Percentiles rank a stretch among this genome's conserved stretches.
Conservation (phyloP, 176 grass and related monocot genomes). For the Paspalum notatum region DNA sequence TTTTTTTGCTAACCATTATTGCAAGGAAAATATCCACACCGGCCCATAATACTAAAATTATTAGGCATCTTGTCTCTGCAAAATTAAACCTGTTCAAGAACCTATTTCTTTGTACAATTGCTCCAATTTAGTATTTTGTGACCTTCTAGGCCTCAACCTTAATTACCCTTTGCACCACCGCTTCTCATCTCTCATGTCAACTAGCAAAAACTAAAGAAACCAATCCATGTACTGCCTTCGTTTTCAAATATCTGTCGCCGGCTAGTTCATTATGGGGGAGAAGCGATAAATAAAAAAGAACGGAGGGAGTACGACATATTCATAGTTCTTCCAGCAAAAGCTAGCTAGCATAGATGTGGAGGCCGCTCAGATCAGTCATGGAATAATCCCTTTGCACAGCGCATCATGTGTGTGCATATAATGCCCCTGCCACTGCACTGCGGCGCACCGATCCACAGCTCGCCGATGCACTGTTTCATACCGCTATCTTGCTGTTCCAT, state of each 20-base stretch:
- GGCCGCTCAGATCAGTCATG: conserved; percentile 29
- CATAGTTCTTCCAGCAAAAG: conserved; percentile 29
- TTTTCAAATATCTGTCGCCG: no score
- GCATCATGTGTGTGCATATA: conserved; percentile 34
- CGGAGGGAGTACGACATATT: conserved; percentile 35
- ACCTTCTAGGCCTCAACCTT: neutral
- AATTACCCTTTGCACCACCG: neutral
- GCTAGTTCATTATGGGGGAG: no score
- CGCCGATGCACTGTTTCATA: conserved; percentile 26
- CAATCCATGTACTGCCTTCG: conserved; percentile 11
- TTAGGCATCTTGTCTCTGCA: neutral
- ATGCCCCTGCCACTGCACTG: conserved; percentile 41
- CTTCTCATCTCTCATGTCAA: conserved; percentile 25
- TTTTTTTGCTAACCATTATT: neutral
- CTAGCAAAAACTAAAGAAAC: neutral
- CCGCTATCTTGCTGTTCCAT: conserved; percentile 20
- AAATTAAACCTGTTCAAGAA: neutral
- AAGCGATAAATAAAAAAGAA: no score
- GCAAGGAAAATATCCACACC: neutral
- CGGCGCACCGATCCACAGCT: conserved; percentile 17
- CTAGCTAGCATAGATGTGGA: conserved; percentile 7
- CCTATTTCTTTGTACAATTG: neutral
- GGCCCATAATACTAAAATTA: neutral
- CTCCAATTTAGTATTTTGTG: neutral
- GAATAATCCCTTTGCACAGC: conserved; percentile 38